These are phyloP conservation scores for Kockiozyma suomiensis DNA, from an alignment of 805 yeast genomes.

Conservation along the genomic window DNA sequence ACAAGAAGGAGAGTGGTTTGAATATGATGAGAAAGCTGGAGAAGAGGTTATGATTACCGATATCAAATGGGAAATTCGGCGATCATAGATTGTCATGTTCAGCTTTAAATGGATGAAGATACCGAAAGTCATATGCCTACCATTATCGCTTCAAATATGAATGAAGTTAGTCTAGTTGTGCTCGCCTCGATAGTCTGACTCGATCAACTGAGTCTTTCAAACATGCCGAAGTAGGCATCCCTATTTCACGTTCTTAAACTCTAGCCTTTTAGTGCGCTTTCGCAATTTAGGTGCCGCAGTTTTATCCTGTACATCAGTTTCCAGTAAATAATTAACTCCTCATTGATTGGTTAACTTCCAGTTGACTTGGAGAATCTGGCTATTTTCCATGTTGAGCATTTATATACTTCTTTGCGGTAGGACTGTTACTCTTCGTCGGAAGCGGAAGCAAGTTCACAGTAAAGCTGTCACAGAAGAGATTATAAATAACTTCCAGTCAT, in stretches of 20 bases:
- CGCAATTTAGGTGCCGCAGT: not conserved
- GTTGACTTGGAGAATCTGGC: no score
- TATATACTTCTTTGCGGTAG: no score
- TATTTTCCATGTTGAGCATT: no score
- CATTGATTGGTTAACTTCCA: no score
- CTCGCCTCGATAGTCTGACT: constrained; percentile 29
- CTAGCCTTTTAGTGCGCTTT: not conserved
- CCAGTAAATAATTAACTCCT: no score
- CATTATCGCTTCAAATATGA: constrained; percentile 22
- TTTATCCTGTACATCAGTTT: not conserved
- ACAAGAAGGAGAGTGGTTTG: constrained; percentile 87
- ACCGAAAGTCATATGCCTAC: not conserved
- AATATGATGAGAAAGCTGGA: constrained; percentile 83
- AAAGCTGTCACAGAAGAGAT: no score
- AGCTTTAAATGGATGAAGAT: not conserved
- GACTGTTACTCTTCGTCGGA: no score
- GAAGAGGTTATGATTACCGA: constrained; percentile 82
- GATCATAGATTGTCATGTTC: constrained; percentile 20
- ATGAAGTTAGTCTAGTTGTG: constrained; percentile 33
- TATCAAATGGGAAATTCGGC: constrained; percentile 62
- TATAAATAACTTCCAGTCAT: no score
- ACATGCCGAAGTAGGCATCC: not conserved
- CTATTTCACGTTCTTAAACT: not conserved
- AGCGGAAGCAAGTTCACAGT: no score
- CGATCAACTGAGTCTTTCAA: constrained; percentile 21